phyloP scores from a whole-genome alignment of 352 stramenopile species.

The Globisporangium perplexum region DNA sequence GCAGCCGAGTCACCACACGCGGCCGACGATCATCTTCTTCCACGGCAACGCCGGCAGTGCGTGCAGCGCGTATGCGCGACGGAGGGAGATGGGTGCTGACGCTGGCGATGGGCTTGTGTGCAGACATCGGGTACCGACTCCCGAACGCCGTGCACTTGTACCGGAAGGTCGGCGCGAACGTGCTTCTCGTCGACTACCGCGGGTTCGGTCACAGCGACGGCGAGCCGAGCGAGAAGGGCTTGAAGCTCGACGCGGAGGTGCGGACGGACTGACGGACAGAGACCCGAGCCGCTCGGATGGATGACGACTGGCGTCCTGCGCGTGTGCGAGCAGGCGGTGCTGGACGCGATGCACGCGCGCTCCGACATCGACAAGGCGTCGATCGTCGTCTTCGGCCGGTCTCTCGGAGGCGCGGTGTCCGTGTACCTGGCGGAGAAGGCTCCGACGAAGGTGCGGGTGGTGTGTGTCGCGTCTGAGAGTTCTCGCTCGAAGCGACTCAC shows the following conservation, averaged over 20 bases:
- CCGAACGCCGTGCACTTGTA: slow-evolving; percentile 91
- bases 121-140: slow-evolving; percentile 92
- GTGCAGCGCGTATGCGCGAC: slow-evolving; percentile 5
- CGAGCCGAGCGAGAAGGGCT: slow-evolving; percentile 76
- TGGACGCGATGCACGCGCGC: slow-evolving; percentile 69
- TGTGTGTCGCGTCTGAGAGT: too few relatives aligned
- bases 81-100: neutral
- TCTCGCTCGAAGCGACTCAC: too few relatives aligned
- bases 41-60: slow-evolving; percentile 92
- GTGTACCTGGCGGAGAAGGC: slow-evolving; percentile 86
- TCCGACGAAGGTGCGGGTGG: slow-evolving; percentile 49
- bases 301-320: slow-evolving; percentile 1
- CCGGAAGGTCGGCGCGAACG: slow-evolving; percentile 80
- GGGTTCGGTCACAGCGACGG: slow-evolving; percentile 91
- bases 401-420: slow-evolving; percentile 89
- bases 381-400: slow-evolving; percentile 91
- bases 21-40: slow-evolving; percentile 93
- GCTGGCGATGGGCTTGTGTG: neutral
- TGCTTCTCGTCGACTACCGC: slow-evolving; percentile 93
- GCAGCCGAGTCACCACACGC: slow-evolving; percentile 40
- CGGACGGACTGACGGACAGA: neutral
- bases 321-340: slow-evolving; percentile 31
- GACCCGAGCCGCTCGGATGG: too few relatives aligned
- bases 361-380: slow-evolving; percentile 82
- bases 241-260: slow-evolving; percentile 91